Base-by-base conservation (phyloP, 2,329 filamentous ascomycete genomes). In the Zasmidium angulare region DNA sequence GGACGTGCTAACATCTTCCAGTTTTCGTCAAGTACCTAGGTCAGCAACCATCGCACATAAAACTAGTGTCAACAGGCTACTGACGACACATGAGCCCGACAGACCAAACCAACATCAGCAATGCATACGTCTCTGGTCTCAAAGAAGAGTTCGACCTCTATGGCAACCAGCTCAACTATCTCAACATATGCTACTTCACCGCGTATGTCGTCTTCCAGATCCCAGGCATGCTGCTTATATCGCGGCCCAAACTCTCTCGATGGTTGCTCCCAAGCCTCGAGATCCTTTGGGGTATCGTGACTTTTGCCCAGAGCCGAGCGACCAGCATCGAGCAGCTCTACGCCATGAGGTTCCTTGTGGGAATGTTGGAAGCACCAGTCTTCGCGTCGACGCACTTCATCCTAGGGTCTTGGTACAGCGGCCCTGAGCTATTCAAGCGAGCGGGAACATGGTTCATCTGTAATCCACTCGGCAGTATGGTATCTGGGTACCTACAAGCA, bases 341-440 rank as follows among this genome's bases (percentile, higher is more conserved):
- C 55, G 75, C 72, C 1, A 74, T 74, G 11, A 68, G 76, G 2
- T 77, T 76, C 56, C 58, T 78, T 2, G 69, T 77, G 0, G 84
- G 82, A 9, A 74, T 86, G 20, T 79, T 80, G 46, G 84, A 87
- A 69, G 78, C 81, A 0, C 80, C 77, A 12, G 85, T 82, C 0
- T 87, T 86, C 58, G 80, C 83, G 6, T 82, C 82, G 11, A 78
- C 82, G 0, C 83, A 86, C 63, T 86, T 85, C 60, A 81, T 86
- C 58, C 76, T 86, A 0, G 84, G 84, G 1, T 82, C 80, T 0
- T 87, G 85, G 85, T 87, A 86, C 67, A 86, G 80, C 0, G 78
- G 80, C 53, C 75, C 77, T n/a, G 85, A 87, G 69, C 78, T 86
- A 0, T 84, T 83, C 4, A 87, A 86, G 67, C 77, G 85, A 2